phyloP scores from a whole-genome alignment of 257 asterid genomes.

The Perilla frutescens region DNA sequence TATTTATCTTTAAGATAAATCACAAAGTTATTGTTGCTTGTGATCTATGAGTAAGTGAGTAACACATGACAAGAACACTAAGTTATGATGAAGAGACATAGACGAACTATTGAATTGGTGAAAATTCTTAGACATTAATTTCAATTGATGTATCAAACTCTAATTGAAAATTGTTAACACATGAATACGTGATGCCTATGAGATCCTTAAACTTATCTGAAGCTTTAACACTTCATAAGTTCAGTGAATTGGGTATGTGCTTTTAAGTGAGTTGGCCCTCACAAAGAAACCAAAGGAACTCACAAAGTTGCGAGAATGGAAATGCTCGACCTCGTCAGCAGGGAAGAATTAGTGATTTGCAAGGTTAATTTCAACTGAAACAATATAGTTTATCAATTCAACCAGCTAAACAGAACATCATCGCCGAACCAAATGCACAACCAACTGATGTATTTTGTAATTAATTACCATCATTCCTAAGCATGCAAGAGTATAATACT shows the following conservation, averaged over 20 bases:
- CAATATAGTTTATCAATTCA: background rate
- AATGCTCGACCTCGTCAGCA: background rate
- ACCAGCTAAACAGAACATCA: conserved; percentile 6
- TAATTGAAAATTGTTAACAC: background rate
- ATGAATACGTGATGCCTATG: background rate
- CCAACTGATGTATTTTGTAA: background rate
- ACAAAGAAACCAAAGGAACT: too few relatives aligned
- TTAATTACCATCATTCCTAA: background rate
- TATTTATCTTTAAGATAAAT: background rate
- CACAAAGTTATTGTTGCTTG: background rate
- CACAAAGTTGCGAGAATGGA: background rate
- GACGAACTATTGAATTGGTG: background rate
- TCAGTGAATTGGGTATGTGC: background rate
- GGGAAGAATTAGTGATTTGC: background rate
- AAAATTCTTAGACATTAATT: background rate
- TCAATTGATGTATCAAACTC: background rate
- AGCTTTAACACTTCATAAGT: conserved; percentile 20
- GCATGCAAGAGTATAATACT: background rate
- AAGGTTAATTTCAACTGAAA: background rate
- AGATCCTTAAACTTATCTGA: conserved; percentile 2
- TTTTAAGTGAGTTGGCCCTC: background rate
- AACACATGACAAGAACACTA: background rate
- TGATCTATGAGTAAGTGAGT: conserved; percentile 13
- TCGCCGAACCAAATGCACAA: background rate
- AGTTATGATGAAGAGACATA: background rate